Base-by-base conservation (phyloP, 192 early-diverging fungal genomes). In the Phlyctochytrium bullatum region DNA sequence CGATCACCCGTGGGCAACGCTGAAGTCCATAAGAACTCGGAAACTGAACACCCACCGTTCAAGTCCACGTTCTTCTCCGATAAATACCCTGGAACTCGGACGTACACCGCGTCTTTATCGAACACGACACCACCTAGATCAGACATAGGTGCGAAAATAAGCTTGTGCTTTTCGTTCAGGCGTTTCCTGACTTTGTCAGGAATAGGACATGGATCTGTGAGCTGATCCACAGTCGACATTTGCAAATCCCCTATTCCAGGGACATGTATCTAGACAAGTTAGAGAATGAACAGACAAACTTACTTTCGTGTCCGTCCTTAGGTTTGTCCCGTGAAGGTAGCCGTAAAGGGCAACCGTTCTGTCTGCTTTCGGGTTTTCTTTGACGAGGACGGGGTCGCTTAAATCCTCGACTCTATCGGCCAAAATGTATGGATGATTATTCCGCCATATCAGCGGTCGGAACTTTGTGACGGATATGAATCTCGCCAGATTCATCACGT, bases 401-500 rank as follows among this genome's bases (percentile, higher is more conserved):
- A 99, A 79, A 66, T 99, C 97, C 74, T 99, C 95, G 4, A 98
- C 82, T 74, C 97, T 91, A 73, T 99, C 97, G 1, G 89, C 90
- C n/a, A 99, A 86, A 64, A 98, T 73, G 68, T 99, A 99, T n/a
- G 97, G 95, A 74, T 98, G 97, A 16, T 93, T 88, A 75, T 92
- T 97, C 73, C 97, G 84, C 97, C 97, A 99, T 16, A 92, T 81
- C 57, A 99, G 80, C 16, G 97, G 97, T 10, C 97, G 82, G 84
- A 99, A 93, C 78, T 97, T 97, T 88, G 97, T 92, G 60, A 98
- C 92, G n/a, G 95, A 96, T 50, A 99, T 95, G 73, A 98, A 99
- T 28, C 97, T 83, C 35, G 93, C 93, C 35, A 99, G 69, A 75
- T 99, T 99, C 71, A 93, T 76, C 62, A 98, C 86, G 72, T 99